A percentile compares a stretch with the other conserved stretches of the same genome.
Evolutionary conservation across 768 basidiomycete genomes (phyloP).

Genomic region (Tulasnella sp.): DNA sequence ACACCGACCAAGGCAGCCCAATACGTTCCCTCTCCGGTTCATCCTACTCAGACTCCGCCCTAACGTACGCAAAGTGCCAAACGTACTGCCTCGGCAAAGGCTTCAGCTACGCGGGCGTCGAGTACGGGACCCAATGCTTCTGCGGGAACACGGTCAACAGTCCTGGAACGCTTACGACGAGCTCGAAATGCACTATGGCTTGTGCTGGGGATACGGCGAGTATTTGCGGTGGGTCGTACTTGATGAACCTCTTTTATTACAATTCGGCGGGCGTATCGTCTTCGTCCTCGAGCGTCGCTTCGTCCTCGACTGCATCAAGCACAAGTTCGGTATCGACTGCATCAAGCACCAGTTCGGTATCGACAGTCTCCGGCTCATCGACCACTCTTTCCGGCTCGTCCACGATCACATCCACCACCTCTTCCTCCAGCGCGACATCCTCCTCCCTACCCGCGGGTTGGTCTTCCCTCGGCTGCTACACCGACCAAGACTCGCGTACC

Average conservation of each 20-base stretch:
- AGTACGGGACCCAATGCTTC: slow-evolving; percentile 6
- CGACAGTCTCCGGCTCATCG: neutral
- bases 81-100: neutral
- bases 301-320: neutral
- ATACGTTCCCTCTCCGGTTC: neutral
- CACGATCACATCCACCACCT: neutral
- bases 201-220: neutral
- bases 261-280: neutral
- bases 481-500: neutral
- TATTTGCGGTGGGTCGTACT: slow-evolving; percentile 1
- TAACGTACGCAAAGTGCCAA: slow-evolving; percentile 4
- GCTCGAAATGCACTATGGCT: neutral
- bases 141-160: slow-evolving; percentile 4
- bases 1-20: neutral
- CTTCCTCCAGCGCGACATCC: neutral
- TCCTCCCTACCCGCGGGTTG: neutral
- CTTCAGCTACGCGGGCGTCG: slow-evolving; percentile 9
- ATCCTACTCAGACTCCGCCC: neutral
- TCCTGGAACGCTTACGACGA: neutral
- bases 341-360: neutral
- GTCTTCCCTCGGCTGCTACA: slow-evolving; percentile 2
- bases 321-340: neutral
- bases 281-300: neutral
- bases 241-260: neutral
- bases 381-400: neutral